Percentiles rank a stretch among this genome's conserved stretches.
Conservation (phyloP, 257 asterid genomes). For the Lavandula angustifolia region DNA sequence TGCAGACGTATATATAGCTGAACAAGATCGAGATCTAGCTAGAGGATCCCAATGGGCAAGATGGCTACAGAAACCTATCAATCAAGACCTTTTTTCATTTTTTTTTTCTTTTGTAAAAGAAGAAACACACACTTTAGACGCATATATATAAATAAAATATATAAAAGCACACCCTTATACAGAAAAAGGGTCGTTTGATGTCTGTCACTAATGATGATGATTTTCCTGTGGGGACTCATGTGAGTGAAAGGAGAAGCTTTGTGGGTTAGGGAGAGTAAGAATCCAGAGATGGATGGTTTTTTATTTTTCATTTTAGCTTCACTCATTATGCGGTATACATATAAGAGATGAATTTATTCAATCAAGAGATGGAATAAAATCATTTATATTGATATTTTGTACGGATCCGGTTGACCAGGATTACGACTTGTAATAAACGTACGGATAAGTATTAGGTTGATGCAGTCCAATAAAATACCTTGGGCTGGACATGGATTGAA, state of each 20-base stretch:
- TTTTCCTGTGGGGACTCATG: slow-evolving; percentile 34
- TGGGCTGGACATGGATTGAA: too few relatives aligned
- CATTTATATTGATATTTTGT: too few relatives aligned
- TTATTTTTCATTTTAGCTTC: too few relatives aligned
- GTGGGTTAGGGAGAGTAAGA: slow-evolving; percentile 35
- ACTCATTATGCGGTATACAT: background rate
- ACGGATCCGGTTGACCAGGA: slow-evolving; percentile 14
- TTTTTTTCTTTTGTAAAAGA: background rate
- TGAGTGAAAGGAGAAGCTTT: slow-evolving; percentile 39
- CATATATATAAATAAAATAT: background rate
- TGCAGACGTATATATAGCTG: background rate
- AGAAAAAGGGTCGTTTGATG: background rate
- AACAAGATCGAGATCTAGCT: slow-evolving; percentile 30
- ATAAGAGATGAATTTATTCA: background rate
- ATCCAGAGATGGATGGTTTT: slow-evolving; percentile 1
- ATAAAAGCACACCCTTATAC: background rate
- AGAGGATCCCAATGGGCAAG: slow-evolving; percentile 43
- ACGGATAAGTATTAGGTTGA: background rate
- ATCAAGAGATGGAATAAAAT: background rate
- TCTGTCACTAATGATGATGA: background rate
- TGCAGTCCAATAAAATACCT: too few relatives aligned
- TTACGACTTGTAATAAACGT: background rate
- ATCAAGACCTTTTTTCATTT: slow-evolving; percentile 16
- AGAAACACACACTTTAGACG: background rate
- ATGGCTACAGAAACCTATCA: background rate